Evolutionary conservation across 2,329 filamentous ascomycete species (phyloP).

Genomic region (Penicillium concentricum): DNA sequence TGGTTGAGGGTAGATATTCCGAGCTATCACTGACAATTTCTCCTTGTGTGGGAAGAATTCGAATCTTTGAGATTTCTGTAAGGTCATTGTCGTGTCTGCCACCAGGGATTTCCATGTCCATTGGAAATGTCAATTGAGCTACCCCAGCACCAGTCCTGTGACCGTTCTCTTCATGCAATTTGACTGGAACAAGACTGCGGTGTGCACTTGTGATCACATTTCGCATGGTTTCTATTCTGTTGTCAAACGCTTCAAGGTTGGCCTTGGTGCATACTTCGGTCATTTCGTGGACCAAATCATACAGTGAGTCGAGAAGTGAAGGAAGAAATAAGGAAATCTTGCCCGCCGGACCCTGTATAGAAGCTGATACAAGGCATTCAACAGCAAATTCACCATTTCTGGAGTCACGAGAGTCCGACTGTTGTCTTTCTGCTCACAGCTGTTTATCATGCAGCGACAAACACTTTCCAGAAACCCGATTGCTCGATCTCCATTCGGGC

Average conservation of each 20-base stretch:
- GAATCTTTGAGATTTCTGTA: slow-evolving; percentile 5
- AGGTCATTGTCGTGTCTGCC: slow-evolving; percentile 15
- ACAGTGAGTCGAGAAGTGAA: neutral
- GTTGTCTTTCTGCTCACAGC: too few species aligned
- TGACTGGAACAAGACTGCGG: slow-evolving; percentile 1
- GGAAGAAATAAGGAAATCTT: slow-evolving; percentile 7
- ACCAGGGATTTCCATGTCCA: slow-evolving; percentile 10
- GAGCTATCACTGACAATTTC: slow-evolving; percentile 5
- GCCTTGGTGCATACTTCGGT: neutral
- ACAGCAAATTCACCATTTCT: slow-evolving; percentile 5
- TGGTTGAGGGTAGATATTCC: slow-evolving; percentile 15
- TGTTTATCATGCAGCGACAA: too few species aligned
- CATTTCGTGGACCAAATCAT: neutral
- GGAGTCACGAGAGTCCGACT: too few species aligned
- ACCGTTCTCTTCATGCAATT: too few species aligned
- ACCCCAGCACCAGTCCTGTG: too few species aligned
- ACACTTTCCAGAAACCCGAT: slow-evolving; percentile 7
- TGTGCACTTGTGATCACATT: neutral
- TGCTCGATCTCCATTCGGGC: slow-evolving; percentile 14
- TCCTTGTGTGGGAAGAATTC: slow-evolving; percentile 6
- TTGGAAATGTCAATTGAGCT: slow-evolving; percentile 9
- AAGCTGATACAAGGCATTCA: slow-evolving; percentile 8
- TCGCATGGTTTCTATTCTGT: slow-evolving; percentile 7
- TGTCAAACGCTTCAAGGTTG: slow-evolving; percentile 7
- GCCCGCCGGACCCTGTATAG: slow-evolving; percentile 4